These are phyloP conservation scores for Saturnispora galanensis DNA, from an alignment of 805 yeast species.

Conservation along the genomic window DNA sequence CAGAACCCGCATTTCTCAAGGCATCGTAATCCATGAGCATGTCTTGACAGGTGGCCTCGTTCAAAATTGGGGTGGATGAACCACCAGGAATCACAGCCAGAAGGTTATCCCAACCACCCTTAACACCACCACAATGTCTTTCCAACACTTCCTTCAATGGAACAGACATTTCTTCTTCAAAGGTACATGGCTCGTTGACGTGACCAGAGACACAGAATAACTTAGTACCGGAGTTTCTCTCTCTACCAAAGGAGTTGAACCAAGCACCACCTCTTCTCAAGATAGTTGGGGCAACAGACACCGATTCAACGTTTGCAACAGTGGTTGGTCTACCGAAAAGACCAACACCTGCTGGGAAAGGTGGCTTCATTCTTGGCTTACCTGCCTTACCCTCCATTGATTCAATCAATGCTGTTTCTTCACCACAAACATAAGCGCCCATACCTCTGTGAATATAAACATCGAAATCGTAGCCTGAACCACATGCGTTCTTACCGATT, in stretches of 20 bases:
- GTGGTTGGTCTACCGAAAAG: slow-evolving; percentile 86
- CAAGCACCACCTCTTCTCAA: slow-evolving; percentile 83
- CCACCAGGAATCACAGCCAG: slow-evolving; percentile 88
- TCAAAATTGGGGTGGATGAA: slow-evolving; percentile 75
- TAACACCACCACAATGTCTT: slow-evolving; percentile 83
- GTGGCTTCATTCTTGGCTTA: slow-evolving; percentile 88
- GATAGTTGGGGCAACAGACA: slow-evolving; percentile 83
- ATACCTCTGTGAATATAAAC: slow-evolving; percentile 81
- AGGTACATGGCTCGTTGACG: slow-evolving; percentile 87
- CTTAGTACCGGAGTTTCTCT: slow-evolving; percentile 76
- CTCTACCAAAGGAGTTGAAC: slow-evolving; percentile 79
- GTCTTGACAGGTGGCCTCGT: slow-evolving; percentile 54
- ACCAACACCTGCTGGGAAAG: slow-evolving; percentile 93
- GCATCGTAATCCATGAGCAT: slow-evolving; percentile 86
- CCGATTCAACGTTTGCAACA: slow-evolving; percentile 86
- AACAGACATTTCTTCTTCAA: slow-evolving; percentile 90
- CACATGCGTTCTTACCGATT: slow-evolving; percentile 79
- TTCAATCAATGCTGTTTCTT: slow-evolving; percentile 84
- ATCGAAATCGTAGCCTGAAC: slow-evolving; percentile 77
- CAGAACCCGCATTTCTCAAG: slow-evolving; percentile 73
- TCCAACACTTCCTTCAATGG: slow-evolving; percentile 76
- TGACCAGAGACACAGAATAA: slow-evolving; percentile 83
- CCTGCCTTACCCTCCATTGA: slow-evolving; percentile 89
- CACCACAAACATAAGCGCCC: slow-evolving; percentile 93
- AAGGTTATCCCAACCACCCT: slow-evolving; percentile 89